Evolutionary conservation across 192 early-diverging fungal genomes (phyloP).

Genomic region (Irineochytrium annulatum): DNA sequence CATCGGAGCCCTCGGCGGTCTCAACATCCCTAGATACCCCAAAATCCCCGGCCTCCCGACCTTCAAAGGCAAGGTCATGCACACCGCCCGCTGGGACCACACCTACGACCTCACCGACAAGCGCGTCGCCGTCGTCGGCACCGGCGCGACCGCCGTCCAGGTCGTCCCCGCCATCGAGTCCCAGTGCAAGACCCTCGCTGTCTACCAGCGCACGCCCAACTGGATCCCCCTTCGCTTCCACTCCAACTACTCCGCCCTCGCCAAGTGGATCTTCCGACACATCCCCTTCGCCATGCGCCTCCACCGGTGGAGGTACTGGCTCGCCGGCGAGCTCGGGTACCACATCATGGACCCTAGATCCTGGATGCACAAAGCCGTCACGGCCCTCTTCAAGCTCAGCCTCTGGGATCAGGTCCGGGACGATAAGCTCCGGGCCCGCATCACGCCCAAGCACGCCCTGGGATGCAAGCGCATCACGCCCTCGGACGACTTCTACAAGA

Average conservation of each 20-base stretch:
- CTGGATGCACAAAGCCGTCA: not conserved
- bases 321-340: not conserved
- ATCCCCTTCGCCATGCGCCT: constrained; percentile 13
- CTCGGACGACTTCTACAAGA: constrained; percentile 8
- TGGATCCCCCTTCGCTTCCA: constrained; percentile 10
- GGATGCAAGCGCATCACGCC: constrained; percentile 14
- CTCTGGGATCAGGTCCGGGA: not conserved
- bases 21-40: constrained; percentile 17
- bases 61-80: no score
- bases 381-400: not conserved
- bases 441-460: constrained; percentile 5
- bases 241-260: not conserved
- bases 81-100: constrained; percentile 17
- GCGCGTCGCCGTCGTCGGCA: constrained; percentile 22
- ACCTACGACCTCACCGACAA: constrained; percentile 3
- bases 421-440: not conserved
- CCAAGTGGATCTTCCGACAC: constrained; percentile 24
- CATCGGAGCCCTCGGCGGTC: constrained; percentile 14
- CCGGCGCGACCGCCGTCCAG: constrained; percentile 14
- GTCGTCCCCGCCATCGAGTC: constrained; percentile 7
- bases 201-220: constrained; percentile 20
- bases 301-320: not conserved
- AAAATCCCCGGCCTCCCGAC: constrained; percentile 4
- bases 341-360: not conserved
- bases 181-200: not conserved